phyloP scores from a whole-genome alignment of 2,329 filamentous ascomycete genomes.

The Cytospora piceae region DNA sequence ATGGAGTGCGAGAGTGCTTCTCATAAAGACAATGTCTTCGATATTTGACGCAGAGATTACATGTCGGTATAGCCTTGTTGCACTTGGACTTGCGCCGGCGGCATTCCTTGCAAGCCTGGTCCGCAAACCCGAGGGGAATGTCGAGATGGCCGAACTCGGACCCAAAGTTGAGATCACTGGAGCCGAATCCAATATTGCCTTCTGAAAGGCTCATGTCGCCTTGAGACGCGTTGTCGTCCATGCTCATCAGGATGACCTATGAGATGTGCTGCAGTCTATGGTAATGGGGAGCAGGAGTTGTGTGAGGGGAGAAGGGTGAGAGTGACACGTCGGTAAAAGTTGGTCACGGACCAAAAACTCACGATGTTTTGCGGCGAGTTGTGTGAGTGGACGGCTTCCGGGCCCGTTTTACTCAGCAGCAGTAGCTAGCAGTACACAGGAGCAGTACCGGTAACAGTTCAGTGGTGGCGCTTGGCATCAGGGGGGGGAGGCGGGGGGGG shows the following conservation, averaged over 20 bases:
- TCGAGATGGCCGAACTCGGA: conserved; percentile 31
- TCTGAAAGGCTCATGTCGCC: conserved; percentile 28
- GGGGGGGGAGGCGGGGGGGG: neutral
- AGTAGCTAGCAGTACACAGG: neutral
- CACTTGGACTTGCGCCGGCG: conserved; percentile 46
- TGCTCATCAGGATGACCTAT: conserved; percentile 14
- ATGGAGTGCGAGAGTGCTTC: conserved; percentile 50
- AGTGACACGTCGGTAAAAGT: conserved; percentile 26
- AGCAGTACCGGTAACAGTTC: neutral
- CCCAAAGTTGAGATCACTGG: conserved; percentile 27
- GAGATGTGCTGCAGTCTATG: conserved; percentile 10
- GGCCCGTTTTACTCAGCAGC: conserved; percentile 26
- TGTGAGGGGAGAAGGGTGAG: conserved; percentile 17
- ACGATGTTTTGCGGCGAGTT: conserved; percentile 31
- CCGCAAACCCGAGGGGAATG: conserved; percentile 32
- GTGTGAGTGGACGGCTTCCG: conserved; percentile 23
- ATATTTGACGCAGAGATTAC: conserved; percentile 47
- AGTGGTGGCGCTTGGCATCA: neutral
- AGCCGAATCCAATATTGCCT: conserved; percentile 17
- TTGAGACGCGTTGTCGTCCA: conserved; percentile 27
- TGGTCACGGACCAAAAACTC: conserved; percentile 29
- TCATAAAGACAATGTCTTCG: conserved; percentile 53
- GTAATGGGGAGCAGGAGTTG: neutral
- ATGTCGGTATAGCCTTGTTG: conserved; percentile 43
- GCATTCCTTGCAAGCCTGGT: conserved; percentile 47